Base-by-base conservation (phyloP, 805 yeast species). In the Starmerella stellata region DNA sequence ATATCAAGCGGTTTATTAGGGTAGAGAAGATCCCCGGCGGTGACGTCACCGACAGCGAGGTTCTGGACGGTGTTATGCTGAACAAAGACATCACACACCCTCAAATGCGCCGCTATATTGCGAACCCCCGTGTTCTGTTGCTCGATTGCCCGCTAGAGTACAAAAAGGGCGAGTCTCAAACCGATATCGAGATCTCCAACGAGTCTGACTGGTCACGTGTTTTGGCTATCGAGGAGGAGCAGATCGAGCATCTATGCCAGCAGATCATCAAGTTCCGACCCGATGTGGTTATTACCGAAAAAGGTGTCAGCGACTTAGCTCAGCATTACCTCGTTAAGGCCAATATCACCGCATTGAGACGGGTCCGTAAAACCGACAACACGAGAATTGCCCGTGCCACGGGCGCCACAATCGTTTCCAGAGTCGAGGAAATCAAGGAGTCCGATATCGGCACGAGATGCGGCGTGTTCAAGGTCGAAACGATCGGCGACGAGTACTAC, bases 31-130 rank as follows among this genome's bases (percentile, higher is more conserved):
- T 90, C 44, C 94, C 98, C 33, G 99, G 99, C 54, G 98, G 95
- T 31, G 98, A 90, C 49, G 82, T 90, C 46, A 76, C 81, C 50
- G 94, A 87, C 51, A 74, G 85, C 34, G 68, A 68, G 46, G 95
- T 90, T 14, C 66, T 90, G 53, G 85, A 79, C 53, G 99, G 99
- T 46, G 78, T 87, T 38, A 64, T 90, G 62, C 69, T 90, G 52
- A 90, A 90, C 65, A 90, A 90, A 61, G 99, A 90, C 56, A 92
- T 90, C 41, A 83, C 92, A n/a, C 99, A 90, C 61, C 98, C 99
- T 46, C 83, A 85, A 60, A 90, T 90, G 99, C 76, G 76, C 51
- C 75, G 99, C 58, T 55, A 65, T 51, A 78, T 90, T 50, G 79
- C 77, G 57, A 79, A 82, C 53, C 99, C 99, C 37, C 72, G 87